Percentiles rank a stretch among this genome's conserved stretches.
Evolutionary conservation across 163 green algal species (phyloP).

Genomic region (Trebouxia gelatinosa): DNA sequence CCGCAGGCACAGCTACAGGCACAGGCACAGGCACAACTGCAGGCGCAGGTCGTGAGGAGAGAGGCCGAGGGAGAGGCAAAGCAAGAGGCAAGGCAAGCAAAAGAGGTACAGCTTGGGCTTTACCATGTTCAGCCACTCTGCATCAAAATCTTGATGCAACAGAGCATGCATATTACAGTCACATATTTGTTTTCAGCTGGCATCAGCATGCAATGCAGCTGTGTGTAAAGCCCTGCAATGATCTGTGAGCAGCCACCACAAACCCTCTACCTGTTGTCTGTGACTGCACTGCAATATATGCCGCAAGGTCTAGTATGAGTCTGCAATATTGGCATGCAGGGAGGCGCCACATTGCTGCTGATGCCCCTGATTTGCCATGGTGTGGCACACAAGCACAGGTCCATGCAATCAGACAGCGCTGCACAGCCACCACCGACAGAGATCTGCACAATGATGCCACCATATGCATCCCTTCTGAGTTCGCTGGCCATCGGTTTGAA

Average conservation of each 20-base stretch:
- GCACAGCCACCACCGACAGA: not conserved
- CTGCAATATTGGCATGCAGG: not conserved
- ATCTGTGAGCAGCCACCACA: not conserved
- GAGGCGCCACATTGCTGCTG: constrained; percentile 1
- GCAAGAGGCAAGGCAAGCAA: not conserved
- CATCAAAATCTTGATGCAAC: too few species aligned
- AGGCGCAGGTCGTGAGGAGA: too few species aligned
- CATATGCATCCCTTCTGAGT: not conserved
- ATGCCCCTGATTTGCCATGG: constrained; percentile 6
- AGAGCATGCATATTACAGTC: too few species aligned
- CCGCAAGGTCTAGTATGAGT: not conserved
- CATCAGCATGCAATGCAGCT: not conserved
- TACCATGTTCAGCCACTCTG: not conserved
- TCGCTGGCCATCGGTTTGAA: not conserved
- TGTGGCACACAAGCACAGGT: not conserved
- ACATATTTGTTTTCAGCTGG: too few species aligned
- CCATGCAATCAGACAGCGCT: not conserved
- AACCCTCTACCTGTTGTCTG: not conserved
- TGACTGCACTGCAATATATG: not conserved
- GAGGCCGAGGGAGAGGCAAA: not conserved
- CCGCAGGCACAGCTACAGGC: not conserved
- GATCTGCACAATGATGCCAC: not conserved
- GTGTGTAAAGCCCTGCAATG: not conserved
- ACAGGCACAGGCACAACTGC: not conserved
- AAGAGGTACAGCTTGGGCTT: not conserved